These are phyloP conservation scores for Aspergillus latus DNA, from an alignment of 2,329 filamentous ascomycete species.

Conservation along the genomic window DNA sequence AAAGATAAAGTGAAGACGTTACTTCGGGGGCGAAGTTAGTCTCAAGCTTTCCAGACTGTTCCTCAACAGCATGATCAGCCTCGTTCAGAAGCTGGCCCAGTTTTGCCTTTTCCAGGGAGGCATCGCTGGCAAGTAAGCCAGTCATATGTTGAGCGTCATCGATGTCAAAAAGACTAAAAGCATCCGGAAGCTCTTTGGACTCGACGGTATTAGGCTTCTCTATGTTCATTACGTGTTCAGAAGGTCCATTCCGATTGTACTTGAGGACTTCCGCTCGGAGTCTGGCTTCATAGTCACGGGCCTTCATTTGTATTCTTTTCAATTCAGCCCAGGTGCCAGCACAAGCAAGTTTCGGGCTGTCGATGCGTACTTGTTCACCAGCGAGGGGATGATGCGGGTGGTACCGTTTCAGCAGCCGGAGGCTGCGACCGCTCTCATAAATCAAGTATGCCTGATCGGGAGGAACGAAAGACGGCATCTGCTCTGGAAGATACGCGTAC, in stretches of 20 bases:
- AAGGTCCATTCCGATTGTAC: constrained; percentile 38
- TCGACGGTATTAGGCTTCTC: background rate
- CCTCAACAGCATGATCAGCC: constrained; percentile 22
- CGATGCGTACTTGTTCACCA: constrained; percentile 47
- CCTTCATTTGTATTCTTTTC: constrained; percentile 61
- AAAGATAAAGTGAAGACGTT: constrained; percentile 61
- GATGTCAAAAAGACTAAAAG: constrained; percentile 39
- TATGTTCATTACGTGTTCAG: background rate
- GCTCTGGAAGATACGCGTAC: constrained; percentile 51
- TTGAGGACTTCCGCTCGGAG: constrained; percentile 40
- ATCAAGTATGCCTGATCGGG: constrained; percentile 67
- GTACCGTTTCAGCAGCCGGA: constrained; percentile 69
- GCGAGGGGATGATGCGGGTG: constrained; percentile 71
- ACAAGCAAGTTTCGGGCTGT: constrained; percentile 64
- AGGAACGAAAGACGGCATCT: constrained; percentile 71
- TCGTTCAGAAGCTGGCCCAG: constrained; percentile 32
- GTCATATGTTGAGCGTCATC: constrained; percentile 29
- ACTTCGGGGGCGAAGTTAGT: constrained; percentile 42
- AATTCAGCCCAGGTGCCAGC: constrained; percentile 71
- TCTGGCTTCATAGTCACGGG: constrained; percentile 44
- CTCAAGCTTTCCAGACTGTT: constrained; percentile 13
- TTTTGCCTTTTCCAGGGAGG: constrained; percentile 29
- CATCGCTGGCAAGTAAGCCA: constrained; percentile 25
- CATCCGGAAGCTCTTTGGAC: constrained; percentile 18
- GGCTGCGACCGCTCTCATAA: constrained; percentile 76